Conservation (phyloP, 2,329 filamentous ascomycete genomes). For the Ampelomyces quisqualis region DNA sequence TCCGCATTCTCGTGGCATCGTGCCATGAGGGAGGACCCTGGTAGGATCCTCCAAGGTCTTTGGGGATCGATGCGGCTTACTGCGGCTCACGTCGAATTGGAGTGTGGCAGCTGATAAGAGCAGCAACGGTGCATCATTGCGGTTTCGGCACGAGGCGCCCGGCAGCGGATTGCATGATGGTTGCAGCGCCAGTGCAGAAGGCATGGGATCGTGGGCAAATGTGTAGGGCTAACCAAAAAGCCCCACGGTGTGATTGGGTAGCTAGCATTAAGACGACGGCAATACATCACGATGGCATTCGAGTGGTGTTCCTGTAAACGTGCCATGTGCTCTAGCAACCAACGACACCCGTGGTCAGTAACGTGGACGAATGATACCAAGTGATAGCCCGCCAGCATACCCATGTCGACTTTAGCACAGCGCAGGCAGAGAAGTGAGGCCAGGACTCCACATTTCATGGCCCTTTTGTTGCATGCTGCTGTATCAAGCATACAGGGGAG, state of each 20-base stretch:
- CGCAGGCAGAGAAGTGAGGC: conserved; percentile 33
- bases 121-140: conserved; percentile 6
- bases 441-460: conserved; percentile 31
- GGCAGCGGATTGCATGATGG: conserved; percentile 6
- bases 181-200: conserved; percentile 12
- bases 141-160: conserved; percentile 5
- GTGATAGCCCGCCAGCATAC: conserved; percentile 13
- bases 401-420: conserved; percentile 24
- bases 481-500: conserved; percentile 29
- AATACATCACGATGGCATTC: conserved; percentile 16
- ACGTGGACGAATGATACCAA: conserved; percentile 42
- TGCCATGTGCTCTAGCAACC: conserved; percentile 22
- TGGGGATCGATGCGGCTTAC: conserved; percentile 18
- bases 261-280: conserved; percentile 10
- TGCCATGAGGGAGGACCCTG: conserved; percentile 11
- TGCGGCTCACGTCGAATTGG: conserved; percentile 24
- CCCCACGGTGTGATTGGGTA: conserved; percentile 14
- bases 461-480: conserved; percentile 28
- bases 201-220: conserved; percentile 16
- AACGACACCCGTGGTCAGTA: conserved; percentile 26
- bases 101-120: conserved; percentile 18
- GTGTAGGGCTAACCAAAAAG: conserved; percentile 12
- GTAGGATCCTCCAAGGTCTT: conserved; percentile 14
- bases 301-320: conserved; percentile 16
- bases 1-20: conserved; percentile 11